These are phyloP conservation scores for Effrenium voratum DNA, from an alignment of 73 alveolate species.

Conservation along the genomic window DNA sequence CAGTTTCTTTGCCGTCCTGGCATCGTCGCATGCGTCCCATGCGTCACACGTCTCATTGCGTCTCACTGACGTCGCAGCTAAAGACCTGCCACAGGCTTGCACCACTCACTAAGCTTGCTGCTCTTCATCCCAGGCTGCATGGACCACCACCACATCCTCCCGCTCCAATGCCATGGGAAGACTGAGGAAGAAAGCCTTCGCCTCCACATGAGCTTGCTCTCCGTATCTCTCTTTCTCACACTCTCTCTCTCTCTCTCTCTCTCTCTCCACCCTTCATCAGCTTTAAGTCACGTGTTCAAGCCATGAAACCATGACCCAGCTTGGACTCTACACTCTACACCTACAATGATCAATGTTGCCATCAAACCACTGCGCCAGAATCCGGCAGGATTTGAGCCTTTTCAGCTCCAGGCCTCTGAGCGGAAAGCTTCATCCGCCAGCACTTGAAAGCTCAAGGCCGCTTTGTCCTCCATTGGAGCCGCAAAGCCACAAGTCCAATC, in stretches of 20 bases:
- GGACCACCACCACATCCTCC: constrained; percentile 59
- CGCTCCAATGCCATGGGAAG: constrained; percentile 87
- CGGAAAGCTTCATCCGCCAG: constrained; percentile 54
- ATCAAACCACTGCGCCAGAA: too few relatives aligned
- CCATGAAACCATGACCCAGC: too few relatives aligned
- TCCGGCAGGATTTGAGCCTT: too few relatives aligned
- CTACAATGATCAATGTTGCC: too few relatives aligned
- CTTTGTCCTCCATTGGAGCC: constrained; percentile 29
- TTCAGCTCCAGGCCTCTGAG: constrained; percentile 2
- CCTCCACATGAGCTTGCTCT: background rate
- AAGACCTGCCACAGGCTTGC: too few relatives aligned
- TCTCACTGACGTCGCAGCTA: background rate
- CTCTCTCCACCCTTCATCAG: too few relatives aligned
- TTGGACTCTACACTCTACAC: too few relatives aligned
- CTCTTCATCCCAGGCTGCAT: constrained; percentile 92
- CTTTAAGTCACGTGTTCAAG: too few relatives aligned
- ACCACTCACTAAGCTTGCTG: too few relatives aligned
- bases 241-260: too few relatives aligned
- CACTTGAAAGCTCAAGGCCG: constrained; percentile 68
- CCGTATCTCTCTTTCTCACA: too few relatives aligned
- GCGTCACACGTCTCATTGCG: background rate
- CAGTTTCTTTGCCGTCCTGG: constrained; percentile 42
- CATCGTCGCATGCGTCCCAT: background rate
- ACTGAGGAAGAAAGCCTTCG: constrained; percentile 23
- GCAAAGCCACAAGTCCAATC: background rate